A percentile compares a stretch with the other conserved stretches of the same genome.
Evolutionary conservation across 176 grass and related monocot species (phyloP).

Genomic region (Olyra latifolia): DNA sequence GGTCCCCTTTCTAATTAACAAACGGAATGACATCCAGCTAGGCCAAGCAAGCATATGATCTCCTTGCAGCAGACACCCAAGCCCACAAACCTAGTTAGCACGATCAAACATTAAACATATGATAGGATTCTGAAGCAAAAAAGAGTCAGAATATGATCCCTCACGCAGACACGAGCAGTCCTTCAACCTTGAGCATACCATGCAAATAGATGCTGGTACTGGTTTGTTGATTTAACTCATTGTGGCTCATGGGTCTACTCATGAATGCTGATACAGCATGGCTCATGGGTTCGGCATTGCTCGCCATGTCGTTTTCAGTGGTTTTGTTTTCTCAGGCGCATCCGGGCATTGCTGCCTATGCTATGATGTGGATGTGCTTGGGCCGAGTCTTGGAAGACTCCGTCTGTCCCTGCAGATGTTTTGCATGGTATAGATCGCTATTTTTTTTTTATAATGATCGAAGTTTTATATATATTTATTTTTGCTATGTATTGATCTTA

Average conservation of each 20-base stretch:
- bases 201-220: neutral
- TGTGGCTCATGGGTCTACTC: neutral
- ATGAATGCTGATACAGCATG: neutral
- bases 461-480: neutral
- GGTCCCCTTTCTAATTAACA: neutral
- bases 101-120: neutral
- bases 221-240: neutral
- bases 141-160: neutral
- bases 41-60: neutral
- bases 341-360: neutral
- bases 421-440: neutral
- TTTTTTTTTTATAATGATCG: neutral
- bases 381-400: conserved; percentile 11
- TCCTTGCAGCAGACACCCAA: neutral
- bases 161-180: neutral
- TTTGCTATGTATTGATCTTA: too few relatives aligned
- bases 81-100: neutral
- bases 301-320: conserved; percentile 11
- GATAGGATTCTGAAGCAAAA: neutral
- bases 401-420: neutral
- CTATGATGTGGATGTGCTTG: conserved; percentile 4
- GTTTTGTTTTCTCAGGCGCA: neutral
- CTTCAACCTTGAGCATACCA: neutral
- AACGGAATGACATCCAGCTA: neutral
- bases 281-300: neutral